Base-by-base conservation (phyloP, 129 eudicot species). In the Tagetes patula region DNA sequence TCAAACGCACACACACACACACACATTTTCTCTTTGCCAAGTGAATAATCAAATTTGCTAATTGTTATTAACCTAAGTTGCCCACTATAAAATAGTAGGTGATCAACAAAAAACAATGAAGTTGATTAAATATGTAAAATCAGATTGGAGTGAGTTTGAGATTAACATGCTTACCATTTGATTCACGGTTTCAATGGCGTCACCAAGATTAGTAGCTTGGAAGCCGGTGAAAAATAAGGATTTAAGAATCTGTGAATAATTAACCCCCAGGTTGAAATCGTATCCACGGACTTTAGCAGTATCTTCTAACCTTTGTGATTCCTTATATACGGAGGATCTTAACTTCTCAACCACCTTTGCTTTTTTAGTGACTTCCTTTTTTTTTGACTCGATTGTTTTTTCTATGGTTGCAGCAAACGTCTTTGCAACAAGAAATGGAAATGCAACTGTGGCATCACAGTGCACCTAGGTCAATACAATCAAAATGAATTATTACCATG, bases 381-480 rank as follows among this genome's bases (percentile, higher is more conserved):
- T 39, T 39, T 74, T 78, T 33, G 74, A 32, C 38, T 71, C 14
- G 4, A 59, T 50, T 20, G 27, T 20, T 20, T 39, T 39, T 20
- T 20, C 27, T 20, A 45, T 70, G 81, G 75, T 84, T 49, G 84
- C 72, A 61, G 98, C 98, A 87, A 94, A 94, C 67, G 97, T 94
- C 80, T 94, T 88, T 3, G 97, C 98, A 37, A 90, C 96, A 40
- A 88, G 77, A 13, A 94, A 55, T 7, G 98, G 98, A 75, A 94
- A 90, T 0, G 98, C 97, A 73, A 90, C 88, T 13, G 96, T 94
- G 68, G 98, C 98, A 86, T 90, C 98, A 75, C 98, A 94, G 42
- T 94, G 98, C 67, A 94, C 98, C 98, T 90, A 84, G 39, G 69
- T 39, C 34, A 10, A 56, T 32, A 49, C 50, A 84, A 67, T 14